A percentile compares a stretch with the other conserved stretches of the same genome.
phyloP scores from a whole-genome alignment of 768 basidiomycete genomes.

The Collybia sordida region DNA sequence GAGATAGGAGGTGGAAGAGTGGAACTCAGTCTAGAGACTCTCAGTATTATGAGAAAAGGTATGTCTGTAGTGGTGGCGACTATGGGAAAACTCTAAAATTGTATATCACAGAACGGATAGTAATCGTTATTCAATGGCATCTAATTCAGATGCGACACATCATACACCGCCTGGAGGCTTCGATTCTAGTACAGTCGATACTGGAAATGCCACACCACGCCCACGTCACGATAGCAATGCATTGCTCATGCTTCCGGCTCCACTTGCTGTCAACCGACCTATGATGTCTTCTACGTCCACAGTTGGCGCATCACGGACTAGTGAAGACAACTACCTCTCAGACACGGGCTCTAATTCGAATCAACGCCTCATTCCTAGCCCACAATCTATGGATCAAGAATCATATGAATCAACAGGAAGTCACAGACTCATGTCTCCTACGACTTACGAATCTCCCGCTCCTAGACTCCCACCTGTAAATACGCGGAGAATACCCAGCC shows the following conservation, averaged over 20 bases:
- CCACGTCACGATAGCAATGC: constrained; percentile 69
- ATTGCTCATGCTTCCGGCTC: constrained; percentile 73
- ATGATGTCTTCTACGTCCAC: constrained; percentile 50
- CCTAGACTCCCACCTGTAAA: constrained; percentile 22
- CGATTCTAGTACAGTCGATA: constrained; percentile 66
- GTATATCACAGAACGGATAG: constrained; percentile 27
- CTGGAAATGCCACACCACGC: constrained; percentile 45
- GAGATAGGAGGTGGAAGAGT: constrained; percentile 91
- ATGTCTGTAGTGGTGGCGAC: constrained; percentile 20
- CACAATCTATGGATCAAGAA: constrained; percentile 38
- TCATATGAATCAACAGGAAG: constrained; percentile 32
- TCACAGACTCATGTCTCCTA: constrained; percentile 31
- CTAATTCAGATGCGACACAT: constrained; percentile 72
- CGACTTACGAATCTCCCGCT: constrained; percentile 12
- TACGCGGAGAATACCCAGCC: constrained; percentile 24
- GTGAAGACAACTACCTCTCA: constrained; percentile 46
- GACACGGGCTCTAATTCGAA: constrained; percentile 41
- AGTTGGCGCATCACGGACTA: constrained; percentile 43
- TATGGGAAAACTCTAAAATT: not conserved
- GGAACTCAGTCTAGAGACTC: constrained; percentile 81
- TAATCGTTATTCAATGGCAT: constrained; percentile 75
- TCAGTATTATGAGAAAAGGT: constrained; percentile 77
- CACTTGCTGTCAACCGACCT: constrained; percentile 60
- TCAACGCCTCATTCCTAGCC: constrained; percentile 42
- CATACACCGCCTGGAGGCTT: constrained; percentile 46